Evolutionary conservation across 768 basidiomycete species (phyloP), one percentile per base, ranked within the genome.

Genomic region (Rhizopogon vinicolor): DNA sequence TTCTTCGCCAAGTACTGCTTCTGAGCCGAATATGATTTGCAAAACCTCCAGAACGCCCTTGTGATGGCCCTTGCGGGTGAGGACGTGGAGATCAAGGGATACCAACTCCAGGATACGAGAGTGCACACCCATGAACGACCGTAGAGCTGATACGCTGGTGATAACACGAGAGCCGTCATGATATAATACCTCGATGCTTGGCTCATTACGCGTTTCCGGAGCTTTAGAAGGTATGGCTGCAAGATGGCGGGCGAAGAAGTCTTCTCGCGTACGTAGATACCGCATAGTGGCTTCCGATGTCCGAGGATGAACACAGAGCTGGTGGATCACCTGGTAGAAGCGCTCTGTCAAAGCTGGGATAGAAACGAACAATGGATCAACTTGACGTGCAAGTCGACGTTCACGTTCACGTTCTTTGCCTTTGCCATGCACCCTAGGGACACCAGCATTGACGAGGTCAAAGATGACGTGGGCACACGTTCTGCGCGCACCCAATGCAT

Each of bases 231-330:
- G 89, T 29, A 95, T 77, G 10, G 78, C 82, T 6, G 84, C 80
- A n/a, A 96, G 79, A 64, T 97, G 94, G 2, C 89, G 81, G 3
- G 84, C 83, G 63, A 94, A 93, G 74, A 94, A 98, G 63, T 94
- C 86, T 68, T 96, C 90, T 8, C 87, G 78, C 2, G 90, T 91
- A 37, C 91, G 86, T 35, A 97, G 78, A 65, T 96, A 97, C 0
- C 92, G 84, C 71, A 90, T 86, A 5, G 84, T 86, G 53, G 86
- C 84, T 37, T 86, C 84, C 0, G 90, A 90, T 0, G 94, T 96
- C 41, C 82, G 78, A 8, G 87, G 81, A 63, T 98, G 92, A n/a
- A 85, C 79, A 71, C 91, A 96, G 0, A 98, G 80, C 56, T 96
- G 89, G 65, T 90, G 80, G 18, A 98, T 73, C 48, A 97, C 78